These are phyloP conservation scores for Ilyonectria mors-panacis DNA, from an alignment of 2,329 filamentous ascomycete species.

Conservation along the genomic window DNA sequence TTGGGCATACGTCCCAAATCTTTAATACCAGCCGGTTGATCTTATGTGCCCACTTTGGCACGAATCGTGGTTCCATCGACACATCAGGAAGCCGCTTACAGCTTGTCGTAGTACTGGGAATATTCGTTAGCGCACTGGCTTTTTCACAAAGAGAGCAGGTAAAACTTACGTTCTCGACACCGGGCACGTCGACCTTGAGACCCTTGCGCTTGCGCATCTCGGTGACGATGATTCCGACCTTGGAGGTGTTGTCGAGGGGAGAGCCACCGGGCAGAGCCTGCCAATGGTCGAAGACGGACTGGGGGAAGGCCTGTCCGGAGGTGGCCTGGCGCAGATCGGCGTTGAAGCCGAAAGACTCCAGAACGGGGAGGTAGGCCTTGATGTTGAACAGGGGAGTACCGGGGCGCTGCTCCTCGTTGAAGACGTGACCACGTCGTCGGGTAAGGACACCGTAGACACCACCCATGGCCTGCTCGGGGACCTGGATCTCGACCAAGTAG, in stretches of 20 bases:
- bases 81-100: constrained; percentile 75
- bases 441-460: constrained; percentile 99
- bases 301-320: constrained; percentile 98
- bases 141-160: background rate
- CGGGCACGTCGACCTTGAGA: constrained; percentile 96
- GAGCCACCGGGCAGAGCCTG: constrained; percentile 95
- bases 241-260: constrained; percentile 84
- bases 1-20: constrained; percentile 49
- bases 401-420: constrained; percentile 97
- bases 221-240: constrained; percentile 86
- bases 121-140: constrained; percentile 41
- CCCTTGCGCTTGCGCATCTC: constrained; percentile 99
- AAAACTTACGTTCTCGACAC: constrained; percentile 91
- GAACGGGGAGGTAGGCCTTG: constrained; percentile 96
- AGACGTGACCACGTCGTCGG: constrained; percentile 98
- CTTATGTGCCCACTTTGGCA: constrained; percentile 59
- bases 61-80: constrained; percentile 62
- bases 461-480: constrained; percentile 98
- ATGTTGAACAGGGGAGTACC: constrained; percentile 99
- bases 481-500: constrained; percentile 99
- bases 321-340: constrained; percentile 94
- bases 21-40: constrained; percentile 58
- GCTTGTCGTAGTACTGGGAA: constrained; percentile 95
- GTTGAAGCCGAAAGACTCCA: constrained; percentile 99
- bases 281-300: constrained; percentile 99